Percentiles rank a stretch among this genome's conserved stretches.
Conservation (phyloP, 2,329 filamentous ascomycete species). For the Alternaria brassicae region DNA sequence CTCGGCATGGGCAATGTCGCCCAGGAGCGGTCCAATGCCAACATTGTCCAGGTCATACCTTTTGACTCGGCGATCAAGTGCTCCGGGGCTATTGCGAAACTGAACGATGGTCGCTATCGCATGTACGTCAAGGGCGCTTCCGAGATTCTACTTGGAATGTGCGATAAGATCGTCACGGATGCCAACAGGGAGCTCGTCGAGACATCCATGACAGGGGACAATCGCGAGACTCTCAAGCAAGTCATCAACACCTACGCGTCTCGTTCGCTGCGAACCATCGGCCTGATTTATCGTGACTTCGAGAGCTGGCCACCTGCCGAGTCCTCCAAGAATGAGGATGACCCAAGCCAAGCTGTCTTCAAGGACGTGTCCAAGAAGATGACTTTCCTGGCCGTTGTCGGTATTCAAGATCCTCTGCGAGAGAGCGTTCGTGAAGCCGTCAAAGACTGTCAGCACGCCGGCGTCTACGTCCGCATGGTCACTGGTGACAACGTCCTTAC, state of each 20-base stretch:
- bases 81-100: constrained; percentile 69
- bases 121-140: constrained; percentile 62
- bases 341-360: constrained; percentile 68
- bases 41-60: constrained; percentile 63
- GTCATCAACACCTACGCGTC: constrained; percentile 81
- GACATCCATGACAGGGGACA: constrained; percentile 62
- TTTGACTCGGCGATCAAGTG: constrained; percentile 74
- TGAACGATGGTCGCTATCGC: constrained; percentile 63
- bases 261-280: constrained; percentile 83
- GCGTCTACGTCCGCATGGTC: constrained; percentile 84
- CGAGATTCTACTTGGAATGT: constrained; percentile 58
- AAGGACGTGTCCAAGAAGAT: constrained; percentile 74
- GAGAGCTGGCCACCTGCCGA: constrained; percentile 76
- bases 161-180: constrained; percentile 63
- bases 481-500: constrained; percentile 84
- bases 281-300: constrained; percentile 83
- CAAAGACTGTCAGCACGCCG: constrained; percentile 73
- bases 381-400: constrained; percentile 76
- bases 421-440: constrained; percentile 78
- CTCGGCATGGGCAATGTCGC: constrained; percentile 69
- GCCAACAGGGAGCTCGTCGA: constrained; percentile 65
- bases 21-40: constrained; percentile 68
- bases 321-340: constrained; percentile 65
- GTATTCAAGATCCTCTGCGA: constrained; percentile 82
- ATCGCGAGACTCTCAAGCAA: constrained; percentile 65